phyloP scores from a whole-genome alignment of 129 eudicot species.

The Oenanthe sinensis region DNA sequence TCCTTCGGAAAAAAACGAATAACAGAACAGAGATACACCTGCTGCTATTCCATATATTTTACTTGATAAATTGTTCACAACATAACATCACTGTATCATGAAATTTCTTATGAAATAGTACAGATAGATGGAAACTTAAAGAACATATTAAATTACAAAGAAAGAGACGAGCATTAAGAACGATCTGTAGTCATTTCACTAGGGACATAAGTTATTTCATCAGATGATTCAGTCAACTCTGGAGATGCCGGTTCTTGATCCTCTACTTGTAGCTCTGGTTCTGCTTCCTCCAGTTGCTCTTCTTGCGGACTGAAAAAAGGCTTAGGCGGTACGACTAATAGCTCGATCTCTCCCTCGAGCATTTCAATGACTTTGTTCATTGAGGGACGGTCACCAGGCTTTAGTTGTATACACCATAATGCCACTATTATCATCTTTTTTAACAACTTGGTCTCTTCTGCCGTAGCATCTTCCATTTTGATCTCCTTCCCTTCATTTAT shows the following conservation, averaged over 20 bases:
- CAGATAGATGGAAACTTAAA: no score
- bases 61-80: no score
- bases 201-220: background rate
- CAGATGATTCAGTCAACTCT: background rate
- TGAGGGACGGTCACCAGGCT: background rate
- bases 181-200: background rate
- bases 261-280: background rate
- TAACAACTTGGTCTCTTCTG: background rate
- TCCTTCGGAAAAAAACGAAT: no score
- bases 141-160: background rate
- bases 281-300: no score
- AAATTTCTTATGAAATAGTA: no score
- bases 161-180: background rate
- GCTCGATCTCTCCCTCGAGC: background rate
- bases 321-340: background rate
- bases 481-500: background rate
- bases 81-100: no score
- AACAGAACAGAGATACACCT: no score
- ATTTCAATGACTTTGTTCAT: background rate
- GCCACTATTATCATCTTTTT: background rate
- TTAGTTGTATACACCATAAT: background rate
- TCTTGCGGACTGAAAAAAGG: background rate
- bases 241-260: background rate
- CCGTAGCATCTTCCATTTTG: no score
- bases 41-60: no score